Evolutionary conservation across 1,139 yeast species (phyloP), one percentile per base, ranked within the genome.

Genomic region (Waltiozyma sp.): DNA sequence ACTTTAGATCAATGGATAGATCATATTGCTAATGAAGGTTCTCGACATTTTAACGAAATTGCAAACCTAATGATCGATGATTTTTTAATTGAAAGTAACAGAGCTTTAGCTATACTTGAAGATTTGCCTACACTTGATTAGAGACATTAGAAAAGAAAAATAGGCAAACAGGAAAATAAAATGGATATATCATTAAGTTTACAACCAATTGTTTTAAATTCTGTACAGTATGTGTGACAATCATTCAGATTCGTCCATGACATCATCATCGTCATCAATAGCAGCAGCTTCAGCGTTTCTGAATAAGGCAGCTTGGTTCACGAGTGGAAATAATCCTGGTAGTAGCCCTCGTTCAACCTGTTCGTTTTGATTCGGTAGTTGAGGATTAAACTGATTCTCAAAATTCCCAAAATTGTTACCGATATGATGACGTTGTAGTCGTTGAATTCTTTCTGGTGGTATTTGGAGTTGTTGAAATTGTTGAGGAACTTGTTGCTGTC

Each of bases 1-100:
- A 77, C 86, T 0, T 73, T 87, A 16, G 70, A 70, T 41, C 75
- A 82, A 47, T 87, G 95, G 95, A 63, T 85, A 19, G 59, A 58
- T 39, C 67, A 70, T 50, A 71, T 75, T 53, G 80, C 82, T 0
- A 56, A 63, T 38, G 77, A 74, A 47, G 70, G 72, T n/a, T 62
- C 64, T 34, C 47, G 46, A 16, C 57, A 65, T 43, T 52, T 66
- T 9, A 51, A 54, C 13, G 48, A 54, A 10, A 64, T 65, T 36
- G 64, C 73, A 39, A 62, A 66, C 9, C 64, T 61, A 37, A 66
- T 79, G 64, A 62, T 76, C 15, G 56, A 61, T 7, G 65, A 65
- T 23, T 73, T 74, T 49, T 63, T 63, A 37, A 51, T 49, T 2
- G 75, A 75, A 43, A 64, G 69, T 41, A 61, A 63, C 16, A 57